Conservation (phyloP, 2,329 filamentous ascomycete species). For the Canariomyces notabilis region DNA sequence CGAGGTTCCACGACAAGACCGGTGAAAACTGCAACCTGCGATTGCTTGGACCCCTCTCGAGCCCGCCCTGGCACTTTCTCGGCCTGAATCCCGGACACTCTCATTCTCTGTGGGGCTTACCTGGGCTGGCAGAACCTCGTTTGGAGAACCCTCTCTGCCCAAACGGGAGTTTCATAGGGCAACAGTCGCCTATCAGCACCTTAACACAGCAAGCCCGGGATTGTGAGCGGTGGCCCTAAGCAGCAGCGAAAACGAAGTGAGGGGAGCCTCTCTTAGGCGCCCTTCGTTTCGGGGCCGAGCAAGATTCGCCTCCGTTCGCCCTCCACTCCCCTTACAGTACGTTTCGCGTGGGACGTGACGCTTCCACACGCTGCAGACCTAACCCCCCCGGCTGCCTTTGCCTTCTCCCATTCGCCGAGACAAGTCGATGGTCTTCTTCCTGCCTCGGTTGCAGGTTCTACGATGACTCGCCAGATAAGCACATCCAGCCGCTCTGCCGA, state of each 20-base stretch:
- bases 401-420: conserved; percentile 8
- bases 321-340: conserved; percentile 1
- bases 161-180: not conserved
- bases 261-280: not conserved
- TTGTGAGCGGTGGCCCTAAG: not conserved
- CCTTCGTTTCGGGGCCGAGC: not conserved
- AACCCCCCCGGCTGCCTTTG: not conserved
- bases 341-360: conserved; percentile 6
- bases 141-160: not conserved
- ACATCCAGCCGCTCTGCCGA: not conserved
- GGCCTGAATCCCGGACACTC: not conserved
- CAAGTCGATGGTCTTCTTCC: not conserved
- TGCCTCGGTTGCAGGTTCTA: conserved; percentile 9
- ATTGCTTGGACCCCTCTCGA: not conserved
- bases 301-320: not conserved
- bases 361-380: conserved; percentile 5
- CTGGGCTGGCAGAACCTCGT: not conserved
- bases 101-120: not conserved
- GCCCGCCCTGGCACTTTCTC: not conserved
- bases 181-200: not conserved
- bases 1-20: not conserved
- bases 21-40: conserved; percentile 1
- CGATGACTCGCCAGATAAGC: conserved; percentile 7
- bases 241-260: not conserved
- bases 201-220: not conserved